phyloP scores from a whole-genome alignment of 23 red algal genomes.

The Gracilariopsis chorda region DNA sequence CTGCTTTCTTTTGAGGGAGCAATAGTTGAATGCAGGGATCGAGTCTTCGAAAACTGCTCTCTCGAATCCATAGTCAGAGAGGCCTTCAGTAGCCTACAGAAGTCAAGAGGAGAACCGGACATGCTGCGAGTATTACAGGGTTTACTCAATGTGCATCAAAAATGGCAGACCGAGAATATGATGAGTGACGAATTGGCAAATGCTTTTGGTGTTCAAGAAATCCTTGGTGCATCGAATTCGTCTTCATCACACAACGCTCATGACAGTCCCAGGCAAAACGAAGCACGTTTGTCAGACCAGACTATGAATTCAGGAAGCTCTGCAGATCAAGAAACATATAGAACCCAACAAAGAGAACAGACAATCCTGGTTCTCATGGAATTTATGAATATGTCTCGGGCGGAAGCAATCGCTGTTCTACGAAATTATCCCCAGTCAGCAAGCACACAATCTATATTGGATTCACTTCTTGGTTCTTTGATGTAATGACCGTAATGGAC shows the following conservation, averaged over 20 bases:
- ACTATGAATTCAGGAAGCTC: background rate
- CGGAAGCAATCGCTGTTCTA: conserved; percentile 34
- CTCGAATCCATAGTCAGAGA: conserved; percentile 15
- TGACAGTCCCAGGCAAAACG: background rate
- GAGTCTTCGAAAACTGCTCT: conserved; percentile 3
- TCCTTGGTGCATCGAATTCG: background rate
- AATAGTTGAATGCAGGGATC: background rate
- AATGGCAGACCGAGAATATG: conserved; percentile 41
- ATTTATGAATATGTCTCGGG: conserved; percentile 39
- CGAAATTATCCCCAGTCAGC: conserved; percentile 43
- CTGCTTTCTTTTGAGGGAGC: background rate
- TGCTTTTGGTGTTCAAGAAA: background rate
- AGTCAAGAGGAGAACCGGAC: background rate
- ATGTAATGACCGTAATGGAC: too few species aligned
- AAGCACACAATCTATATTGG: conserved; percentile 39
- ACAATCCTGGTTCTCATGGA: conserved; percentile 44
- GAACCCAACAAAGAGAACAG: background rate
- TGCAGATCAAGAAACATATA: background rate
- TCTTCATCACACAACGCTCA: background rate
- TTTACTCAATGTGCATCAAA: conserved; percentile 15
- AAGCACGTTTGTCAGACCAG: background rate
- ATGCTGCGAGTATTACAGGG: conserved; percentile 1
- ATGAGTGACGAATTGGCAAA: conserved; percentile 25
- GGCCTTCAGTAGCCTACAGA: conserved; percentile 1
- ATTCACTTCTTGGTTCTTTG: conserved; percentile 1